A percentile compares a stretch with the other conserved stretches of the same genome.
These are phyloP conservation scores for Candida silvicultrix DNA, from an alignment of 805 yeast species.

Conservation along the genomic window DNA sequence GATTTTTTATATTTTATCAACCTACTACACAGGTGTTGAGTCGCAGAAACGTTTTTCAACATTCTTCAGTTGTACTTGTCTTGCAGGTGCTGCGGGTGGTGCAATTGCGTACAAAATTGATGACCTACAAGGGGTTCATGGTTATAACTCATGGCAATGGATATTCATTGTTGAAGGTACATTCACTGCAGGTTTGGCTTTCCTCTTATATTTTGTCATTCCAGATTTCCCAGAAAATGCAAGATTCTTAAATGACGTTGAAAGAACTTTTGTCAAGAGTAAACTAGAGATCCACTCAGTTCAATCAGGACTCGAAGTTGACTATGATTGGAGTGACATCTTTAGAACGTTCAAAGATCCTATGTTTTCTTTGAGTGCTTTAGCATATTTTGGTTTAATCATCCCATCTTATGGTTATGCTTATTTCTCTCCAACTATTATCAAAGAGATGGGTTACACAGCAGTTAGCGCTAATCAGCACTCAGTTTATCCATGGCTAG, in stretches of 20 bases:
- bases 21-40: constrained; percentile 42
- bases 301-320: constrained; percentile 30
- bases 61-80: constrained; percentile 45
- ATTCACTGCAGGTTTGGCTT: constrained; percentile 33
- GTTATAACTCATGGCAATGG: constrained; percentile 43
- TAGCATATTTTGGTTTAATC: constrained; percentile 31
- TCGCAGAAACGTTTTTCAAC: constrained; percentile 41
- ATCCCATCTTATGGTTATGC: constrained; percentile 34
- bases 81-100: constrained; percentile 54
- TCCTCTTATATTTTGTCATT: constrained; percentile 28
- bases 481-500: constrained; percentile 83
- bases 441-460: constrained; percentile 39
- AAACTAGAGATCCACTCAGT: constrained; percentile 32
- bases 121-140: constrained; percentile 38
- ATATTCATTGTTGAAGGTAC: constrained; percentile 46
- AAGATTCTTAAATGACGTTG: constrained; percentile 34
- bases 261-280: constrained; percentile 29
- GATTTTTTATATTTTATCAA: constrained; percentile 39
- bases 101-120: constrained; percentile 41
- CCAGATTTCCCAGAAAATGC: constrained; percentile 38
- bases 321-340: constrained; percentile 26
- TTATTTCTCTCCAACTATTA: constrained; percentile 39
- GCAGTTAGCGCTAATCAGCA: constrained; percentile 72
- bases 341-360: constrained; percentile 48
- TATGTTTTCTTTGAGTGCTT: constrained; percentile 35